Evolutionary conservation across 768 basidiomycete species (phyloP).

Genomic region (Mycena belliarum): DNA sequence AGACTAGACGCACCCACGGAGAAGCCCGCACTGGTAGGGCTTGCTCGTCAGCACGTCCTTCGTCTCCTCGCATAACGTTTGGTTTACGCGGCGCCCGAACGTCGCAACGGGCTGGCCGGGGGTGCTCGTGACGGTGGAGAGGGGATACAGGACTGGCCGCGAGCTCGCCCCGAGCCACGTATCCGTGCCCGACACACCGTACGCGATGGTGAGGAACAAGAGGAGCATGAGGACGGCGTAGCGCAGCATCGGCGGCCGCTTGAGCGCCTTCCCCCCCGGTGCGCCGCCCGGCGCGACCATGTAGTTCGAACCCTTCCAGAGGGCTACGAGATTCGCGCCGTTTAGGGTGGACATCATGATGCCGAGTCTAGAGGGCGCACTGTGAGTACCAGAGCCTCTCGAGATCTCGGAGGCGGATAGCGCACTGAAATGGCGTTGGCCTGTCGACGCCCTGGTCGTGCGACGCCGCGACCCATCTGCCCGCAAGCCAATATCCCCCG

Average conservation of each 20-base stretch:
- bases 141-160: not conserved
- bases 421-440: conserved; percentile 8
- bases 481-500: not conserved
- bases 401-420: not conserved
- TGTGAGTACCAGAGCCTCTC: too few species aligned
- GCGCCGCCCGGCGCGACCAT: not conserved
- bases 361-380: not conserved
- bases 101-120: not conserved
- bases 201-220: not conserved
- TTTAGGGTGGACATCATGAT: not conserved
- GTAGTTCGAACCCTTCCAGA: not conserved
- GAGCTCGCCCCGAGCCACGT: not conserved
- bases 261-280: not conserved
- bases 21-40: conserved; percentile 6
- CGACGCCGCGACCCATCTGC: not conserved
- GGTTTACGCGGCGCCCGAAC: not conserved
- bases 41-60: not conserved
- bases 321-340: not conserved
- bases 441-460: not conserved
- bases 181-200: not conserved
- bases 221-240: not conserved
- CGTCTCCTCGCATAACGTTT: not conserved
- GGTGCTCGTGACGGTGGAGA: not conserved
- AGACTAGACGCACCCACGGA: not conserved
- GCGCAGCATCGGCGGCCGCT: not conserved